These are phyloP conservation scores for Starmerella bombi DNA, from an alignment of 805 yeast species.

Conservation along the genomic window DNA sequence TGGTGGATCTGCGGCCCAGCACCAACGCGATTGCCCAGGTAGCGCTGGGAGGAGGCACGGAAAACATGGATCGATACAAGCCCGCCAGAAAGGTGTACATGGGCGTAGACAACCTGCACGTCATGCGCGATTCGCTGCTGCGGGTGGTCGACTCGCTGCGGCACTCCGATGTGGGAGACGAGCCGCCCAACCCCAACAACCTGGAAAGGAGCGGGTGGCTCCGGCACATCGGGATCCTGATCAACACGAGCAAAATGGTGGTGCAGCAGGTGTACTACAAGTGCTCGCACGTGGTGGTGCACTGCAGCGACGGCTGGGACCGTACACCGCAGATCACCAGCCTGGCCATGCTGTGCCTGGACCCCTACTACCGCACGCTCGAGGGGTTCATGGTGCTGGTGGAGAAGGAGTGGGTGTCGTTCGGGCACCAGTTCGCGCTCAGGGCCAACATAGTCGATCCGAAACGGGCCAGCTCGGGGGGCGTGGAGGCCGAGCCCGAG, in stretches of 20 bases:
- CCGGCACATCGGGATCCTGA: conserved; percentile 49
- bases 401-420: conserved; percentile 92
- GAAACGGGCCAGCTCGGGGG: neutral
- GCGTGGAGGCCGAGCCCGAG: conserved; percentile 2
- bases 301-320: conserved; percentile 99
- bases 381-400: conserved; percentile 76
- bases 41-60: conserved; percentile 97
- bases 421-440: conserved; percentile 82
- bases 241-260: conserved; percentile 65
- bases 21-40: conserved; percentile 94
- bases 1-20: conserved; percentile 84
- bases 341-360: conserved; percentile 71
- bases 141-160: conserved; percentile 49
- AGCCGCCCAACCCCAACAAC: conserved; percentile 41
- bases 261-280: conserved; percentile 72
- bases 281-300: conserved; percentile 70
- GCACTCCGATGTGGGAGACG: conserved; percentile 49
- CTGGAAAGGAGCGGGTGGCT: conserved; percentile 68
- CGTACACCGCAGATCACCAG: conserved; percentile 84
- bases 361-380: conserved; percentile 76
- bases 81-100: conserved; percentile 59
- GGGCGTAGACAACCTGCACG: conserved; percentile 91
- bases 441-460: conserved; percentile 28
- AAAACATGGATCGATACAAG: conserved; percentile 74
- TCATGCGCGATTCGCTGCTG: conserved; percentile 72